Base-by-base conservation (phyloP, 495 filamentous ascomycete species). In the Cenococcum geophilum region DNA sequence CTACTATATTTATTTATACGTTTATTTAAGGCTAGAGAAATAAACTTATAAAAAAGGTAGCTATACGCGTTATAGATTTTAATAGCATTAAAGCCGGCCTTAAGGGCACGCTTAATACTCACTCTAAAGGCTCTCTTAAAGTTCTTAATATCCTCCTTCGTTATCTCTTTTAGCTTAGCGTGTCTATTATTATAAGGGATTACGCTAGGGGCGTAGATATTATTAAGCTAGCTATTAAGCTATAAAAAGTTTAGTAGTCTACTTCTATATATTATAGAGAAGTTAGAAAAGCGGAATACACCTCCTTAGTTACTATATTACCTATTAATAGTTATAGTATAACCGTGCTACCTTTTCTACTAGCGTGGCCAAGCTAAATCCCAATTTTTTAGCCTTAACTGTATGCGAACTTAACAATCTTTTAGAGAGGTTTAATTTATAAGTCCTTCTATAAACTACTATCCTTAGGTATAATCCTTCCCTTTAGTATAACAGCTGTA, bases 361-460 rank as follows among this genome's bases (percentile, higher is more conserved):
- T 87, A 21, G 87, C 86, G 67, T 92, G 88, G 3, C 76, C 83
- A 11, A 92, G 78, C 73, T 92, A 87, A 62, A 92, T 84, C 14
- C 80, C 86, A 37, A 86, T 72, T 68, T 88, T 83, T 62, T 82
- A 81, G 62, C 79, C 78, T 71, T 92, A 87, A 23, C 76, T 79
- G 55, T 80, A 78, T 12, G 70, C 70, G 61, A 83, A 86, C 61
- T 86, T 80, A 42, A 80, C 82, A 42, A 88, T 77, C 49, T 79
- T 79, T 63, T 79, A 77, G 34, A 91, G 75, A 0, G 79, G 79
- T 52, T 80, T 77, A 68, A 89, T 86, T 63, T 92, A 87, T 58
- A 74, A 76, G 70, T 86, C 82, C 57, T 83, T 76, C 87, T 86
- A 91, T 6, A 92, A 72, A 4, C 88, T 87, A 14, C 73, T 68